Base-by-base conservation (phyloP, 495 filamentous ascomycete genomes). In the Neurospora tetrasperma region DNA sequence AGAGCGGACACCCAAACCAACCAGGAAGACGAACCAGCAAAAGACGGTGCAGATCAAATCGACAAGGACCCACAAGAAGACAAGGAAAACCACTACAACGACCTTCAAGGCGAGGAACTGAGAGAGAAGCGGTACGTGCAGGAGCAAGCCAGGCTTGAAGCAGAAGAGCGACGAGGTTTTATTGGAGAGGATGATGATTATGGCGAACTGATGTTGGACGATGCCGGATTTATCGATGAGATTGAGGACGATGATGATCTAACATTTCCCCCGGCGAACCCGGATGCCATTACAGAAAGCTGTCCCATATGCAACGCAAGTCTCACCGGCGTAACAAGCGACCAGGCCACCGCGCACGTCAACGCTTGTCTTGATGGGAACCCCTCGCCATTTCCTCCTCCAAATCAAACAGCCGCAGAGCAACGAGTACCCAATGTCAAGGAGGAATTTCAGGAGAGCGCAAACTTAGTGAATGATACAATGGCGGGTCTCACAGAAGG, bases 351-450 rank as follows among this genome's bases (percentile, higher is more conserved):
- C 83, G 84, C 88, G 86, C 96, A 99, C 79, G 96, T 98, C 72
- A 99, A 99, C 79, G 87, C 89, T 44, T 99, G 96, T 82, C 83
- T 99, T 14, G 96, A 99, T 82, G 93, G 93, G 0, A 91, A 90
- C 70, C 85, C 89, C 16, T 82, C 85, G 68, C 85, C 87, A 9
- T 73, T 90, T 27, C 83, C 79, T 0, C 72, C 72, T 35, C 46
- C 73, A 20, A 8, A 14, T n/a, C 41, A 70, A 68, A 27, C 11
- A 46, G 70, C 16, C 18, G 69, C 27, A 10, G 16, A 70, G 10
- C 68, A 48, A 31, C 27, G n/a, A 3, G 20, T 48, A 1, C n/a
- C 70, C 54, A 31, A 12, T 4, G 2, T 10, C 1, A 42, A 72
- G 44, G 18, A 73, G 14, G 20, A 73, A 68, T 27, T 40, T 2